Evolutionary conservation across 495 filamentous ascomycete genomes (phyloP).

Genomic region (Jackrogersella minutella): DNA sequence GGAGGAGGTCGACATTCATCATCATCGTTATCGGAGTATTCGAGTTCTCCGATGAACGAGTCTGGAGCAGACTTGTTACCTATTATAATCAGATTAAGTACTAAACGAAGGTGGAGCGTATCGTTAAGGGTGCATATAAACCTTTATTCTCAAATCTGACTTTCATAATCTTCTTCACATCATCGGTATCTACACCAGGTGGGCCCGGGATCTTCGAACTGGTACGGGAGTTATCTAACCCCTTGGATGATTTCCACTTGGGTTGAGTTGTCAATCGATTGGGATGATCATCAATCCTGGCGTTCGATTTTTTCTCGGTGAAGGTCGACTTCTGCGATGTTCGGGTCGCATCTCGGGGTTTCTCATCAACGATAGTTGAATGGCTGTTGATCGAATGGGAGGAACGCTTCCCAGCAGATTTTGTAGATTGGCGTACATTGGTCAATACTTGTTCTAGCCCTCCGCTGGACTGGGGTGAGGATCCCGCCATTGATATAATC

Average conservation of each 20-base stretch:
- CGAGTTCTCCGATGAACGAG: not conserved
- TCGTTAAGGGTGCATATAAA: not conserved
- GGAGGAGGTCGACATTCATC: constrained; percentile 23
- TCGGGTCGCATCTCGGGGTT: not conserved
- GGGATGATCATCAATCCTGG: not conserved
- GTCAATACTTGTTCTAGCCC: not conserved
- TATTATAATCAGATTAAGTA: not conserved
- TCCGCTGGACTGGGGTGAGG: not conserved
- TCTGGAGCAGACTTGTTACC: not conserved
- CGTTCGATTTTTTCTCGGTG: not conserved
- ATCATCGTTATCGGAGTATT: constrained; percentile 16
- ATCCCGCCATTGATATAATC: not conserved
- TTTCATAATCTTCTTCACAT: not conserved
- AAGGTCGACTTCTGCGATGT: not conserved
- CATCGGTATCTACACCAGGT: not conserved
- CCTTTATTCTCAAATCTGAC: constrained; percentile 9
- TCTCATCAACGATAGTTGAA: not conserved
- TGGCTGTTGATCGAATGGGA: constrained; percentile 1
- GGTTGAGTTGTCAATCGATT: not conserved
- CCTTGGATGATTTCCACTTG: not conserved
- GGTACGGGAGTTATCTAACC: not conserved
- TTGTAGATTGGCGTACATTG: not conserved
- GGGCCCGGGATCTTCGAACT: not conserved
- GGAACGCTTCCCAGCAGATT: not conserved
- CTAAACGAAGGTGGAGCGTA: not conserved